Conservation (phyloP, 257 asterid species). For the Cynanchum wilfordii region DNA sequence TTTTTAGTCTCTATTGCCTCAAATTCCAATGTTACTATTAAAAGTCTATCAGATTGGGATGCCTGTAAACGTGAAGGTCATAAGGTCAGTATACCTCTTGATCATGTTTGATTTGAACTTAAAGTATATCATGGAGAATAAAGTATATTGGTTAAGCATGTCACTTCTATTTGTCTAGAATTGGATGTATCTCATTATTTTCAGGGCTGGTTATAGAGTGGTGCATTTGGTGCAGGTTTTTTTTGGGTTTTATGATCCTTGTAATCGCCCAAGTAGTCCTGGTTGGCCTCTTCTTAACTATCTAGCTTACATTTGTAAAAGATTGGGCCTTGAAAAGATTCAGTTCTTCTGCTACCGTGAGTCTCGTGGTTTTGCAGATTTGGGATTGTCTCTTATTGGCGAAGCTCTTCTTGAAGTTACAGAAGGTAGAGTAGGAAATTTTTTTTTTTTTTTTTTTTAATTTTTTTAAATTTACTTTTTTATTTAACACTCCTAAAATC, state of each 20-base stretch:
- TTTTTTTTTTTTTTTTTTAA: too few relatives aligned
- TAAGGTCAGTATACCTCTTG: slow-evolving; percentile 46
- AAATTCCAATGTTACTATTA: slow-evolving; percentile 46
- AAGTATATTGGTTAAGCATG: not conserved
- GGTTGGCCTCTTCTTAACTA: slow-evolving; percentile 97
- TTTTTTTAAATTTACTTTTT: slow-evolving; percentile 16
- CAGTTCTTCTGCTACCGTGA: slow-evolving; percentile 82
- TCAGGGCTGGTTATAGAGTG: not conserved
- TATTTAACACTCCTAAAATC: slow-evolving; percentile 21
- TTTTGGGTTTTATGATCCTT: slow-evolving; percentile 90
- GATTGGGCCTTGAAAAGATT: slow-evolving; percentile 61
- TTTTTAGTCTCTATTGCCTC: slow-evolving; percentile 70
- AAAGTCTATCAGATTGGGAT: slow-evolving; percentile 63
- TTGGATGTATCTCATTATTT: not conserved
- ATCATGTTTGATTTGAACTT: not conserved
- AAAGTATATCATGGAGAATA: not conserved
- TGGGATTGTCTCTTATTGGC: slow-evolving; percentile 73
- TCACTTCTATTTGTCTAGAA: not conserved
- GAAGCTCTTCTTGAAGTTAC: slow-evolving; percentile 60
- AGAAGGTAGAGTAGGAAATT: slow-evolving; percentile 48
- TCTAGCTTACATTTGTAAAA: slow-evolving; percentile 57
- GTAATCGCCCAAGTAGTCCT: slow-evolving; percentile 73
- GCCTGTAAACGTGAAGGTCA: slow-evolving; percentile 50
- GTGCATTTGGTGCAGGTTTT: slow-evolving; percentile 45
- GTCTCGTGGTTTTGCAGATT: slow-evolving; percentile 83